These are phyloP conservation scores for Trametes cinnabarina DNA, from an alignment of 768 basidiomycete species.

Conservation along the genomic window DNA sequence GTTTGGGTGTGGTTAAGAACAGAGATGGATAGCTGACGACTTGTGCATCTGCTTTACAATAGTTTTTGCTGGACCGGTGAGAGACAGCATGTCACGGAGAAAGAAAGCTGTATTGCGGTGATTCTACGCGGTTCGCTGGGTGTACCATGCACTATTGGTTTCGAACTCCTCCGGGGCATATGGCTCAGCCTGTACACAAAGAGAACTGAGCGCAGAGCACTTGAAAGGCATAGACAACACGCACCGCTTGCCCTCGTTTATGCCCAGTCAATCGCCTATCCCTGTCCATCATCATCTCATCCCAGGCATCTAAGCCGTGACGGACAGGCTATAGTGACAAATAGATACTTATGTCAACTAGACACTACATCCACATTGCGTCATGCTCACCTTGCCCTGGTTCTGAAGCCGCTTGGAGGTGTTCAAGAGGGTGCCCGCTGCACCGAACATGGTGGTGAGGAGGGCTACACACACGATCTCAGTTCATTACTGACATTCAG, in stretches of 20 bases:
- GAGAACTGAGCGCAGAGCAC: neutral
- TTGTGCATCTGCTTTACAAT: neutral
- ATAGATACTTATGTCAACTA: no score
- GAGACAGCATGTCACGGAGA: neutral
- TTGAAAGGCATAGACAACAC: slow-evolving; percentile 30
- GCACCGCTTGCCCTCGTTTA: slow-evolving; percentile 78
- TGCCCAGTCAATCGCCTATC: slow-evolving; percentile 88
- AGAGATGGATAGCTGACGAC: slow-evolving; percentile 30
- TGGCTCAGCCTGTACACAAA: slow-evolving; percentile 53
- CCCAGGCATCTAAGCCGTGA: slow-evolving; percentile 86
- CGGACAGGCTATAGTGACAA: slow-evolving; percentile 42
- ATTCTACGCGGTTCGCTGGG: slow-evolving; percentile 42
- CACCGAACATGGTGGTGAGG: slow-evolving; percentile 84
- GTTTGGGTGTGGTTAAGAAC: slow-evolving; percentile 33
- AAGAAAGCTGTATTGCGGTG: slow-evolving; percentile 10
- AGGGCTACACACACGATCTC: slow-evolving; percentile 50
- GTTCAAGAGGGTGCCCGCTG: slow-evolving; percentile 84
- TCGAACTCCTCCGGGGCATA: slow-evolving; percentile 67
- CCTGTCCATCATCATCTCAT: slow-evolving; percentile 93
- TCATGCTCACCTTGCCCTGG: slow-evolving; percentile 73
- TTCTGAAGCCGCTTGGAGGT: slow-evolving; percentile 78
- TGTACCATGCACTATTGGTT: slow-evolving; percentile 73
- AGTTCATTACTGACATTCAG: neutral
- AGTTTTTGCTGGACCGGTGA: neutral
- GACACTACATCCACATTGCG: neutral